Base-by-base conservation (phyloP, 2,329 filamentous ascomycete species). In the Cercospora sp. region DNA sequence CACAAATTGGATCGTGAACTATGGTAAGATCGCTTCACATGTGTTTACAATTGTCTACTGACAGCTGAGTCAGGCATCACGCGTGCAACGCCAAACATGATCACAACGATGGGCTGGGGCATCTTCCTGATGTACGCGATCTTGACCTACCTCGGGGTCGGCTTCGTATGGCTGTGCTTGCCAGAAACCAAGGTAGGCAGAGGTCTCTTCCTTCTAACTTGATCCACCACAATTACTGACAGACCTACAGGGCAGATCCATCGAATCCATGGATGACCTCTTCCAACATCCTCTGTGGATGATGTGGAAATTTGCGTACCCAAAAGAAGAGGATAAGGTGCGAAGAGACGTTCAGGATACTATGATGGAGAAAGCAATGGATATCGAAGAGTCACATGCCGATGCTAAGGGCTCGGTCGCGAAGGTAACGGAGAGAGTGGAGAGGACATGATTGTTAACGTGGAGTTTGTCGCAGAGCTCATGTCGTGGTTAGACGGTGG, bases 181-280 rank as follows among this genome's bases (percentile, higher is more conserved):
- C 70, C 70, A 6, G 69, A 71, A 39, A 67, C 53, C 9, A 57
- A 57, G 26, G 53, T 57, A 57, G 13, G 53, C 20, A 16, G 26
- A 57, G 20, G 5, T 16, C 13, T 16, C 13, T n/a, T 23, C n/a
- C 18, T 20, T 23, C 42, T 18, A 23, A 10, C 18, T 18, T 48
- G 42, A 23, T 42, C 42, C 20, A 48, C 8, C 5, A 48, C 42
- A 26, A 57, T 5, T 57, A 31, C 23, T 57, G 13, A 57, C 28
- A 31, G 9, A 8, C 8, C 7, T 69, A 36, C 66, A 72, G 65
- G 69, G 70, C n/a, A 36, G 70, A 26, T 68, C 65, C 16, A 72
- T 72, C 55, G 69, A 72, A 60, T 67, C 67, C 18, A 72, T 72
- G 70, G 70, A 72, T 33, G 70, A 72, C 60, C 60, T 72, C 4